phyloP scores from a whole-genome alignment of 768 basidiomycete genomes.

The Dentipellis fragilis region DNA sequence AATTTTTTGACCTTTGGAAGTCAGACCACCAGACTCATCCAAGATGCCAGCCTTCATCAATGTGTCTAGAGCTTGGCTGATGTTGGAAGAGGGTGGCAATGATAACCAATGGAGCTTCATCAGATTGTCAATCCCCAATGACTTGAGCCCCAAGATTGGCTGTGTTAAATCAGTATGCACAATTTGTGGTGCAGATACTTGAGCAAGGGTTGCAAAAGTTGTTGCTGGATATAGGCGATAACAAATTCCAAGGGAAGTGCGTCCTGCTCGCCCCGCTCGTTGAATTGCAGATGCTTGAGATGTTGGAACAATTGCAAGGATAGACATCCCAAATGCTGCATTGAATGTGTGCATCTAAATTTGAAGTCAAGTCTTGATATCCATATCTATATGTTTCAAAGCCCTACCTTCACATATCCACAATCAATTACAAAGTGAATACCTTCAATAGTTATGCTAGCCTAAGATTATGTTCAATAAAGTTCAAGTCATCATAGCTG shows the following conservation, averaged over 20 bases:
- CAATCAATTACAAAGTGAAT: conserved; percentile 90
- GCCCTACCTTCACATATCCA: conserved; percentile 87
- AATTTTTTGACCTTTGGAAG: conserved; percentile 70
- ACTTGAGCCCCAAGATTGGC: conserved; percentile 88
- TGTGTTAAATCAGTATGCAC: conserved; percentile 85
- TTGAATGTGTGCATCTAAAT: conserved; percentile 82
- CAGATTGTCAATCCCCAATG: conserved; percentile 88
- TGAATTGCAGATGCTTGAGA: conserved; percentile 88
- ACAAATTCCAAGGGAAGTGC: conserved; percentile 86
- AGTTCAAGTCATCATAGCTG: neutral
- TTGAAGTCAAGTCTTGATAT: too few species aligned
- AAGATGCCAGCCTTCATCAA: conserved; percentile 76
- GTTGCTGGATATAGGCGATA: conserved; percentile 80
- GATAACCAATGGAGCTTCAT: conserved; percentile 96
- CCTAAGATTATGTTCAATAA: conserved; percentile 32
- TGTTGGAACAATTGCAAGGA: conserved; percentile 72
- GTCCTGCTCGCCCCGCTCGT: conserved; percentile 88
- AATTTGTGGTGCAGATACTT: conserved; percentile 80
- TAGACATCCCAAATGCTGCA: conserved; percentile 75
- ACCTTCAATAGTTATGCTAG: conserved; percentile 94
- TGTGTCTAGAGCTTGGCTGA: conserved; percentile 79
- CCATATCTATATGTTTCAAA: neutral
- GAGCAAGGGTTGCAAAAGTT: conserved; percentile 47
- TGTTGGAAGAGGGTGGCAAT: conserved; percentile 75
- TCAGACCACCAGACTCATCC: conserved; percentile 70